Conservation (phyloP, 495 filamentous ascomycete species). For the Friedmanniomyces endolithicus region DNA sequence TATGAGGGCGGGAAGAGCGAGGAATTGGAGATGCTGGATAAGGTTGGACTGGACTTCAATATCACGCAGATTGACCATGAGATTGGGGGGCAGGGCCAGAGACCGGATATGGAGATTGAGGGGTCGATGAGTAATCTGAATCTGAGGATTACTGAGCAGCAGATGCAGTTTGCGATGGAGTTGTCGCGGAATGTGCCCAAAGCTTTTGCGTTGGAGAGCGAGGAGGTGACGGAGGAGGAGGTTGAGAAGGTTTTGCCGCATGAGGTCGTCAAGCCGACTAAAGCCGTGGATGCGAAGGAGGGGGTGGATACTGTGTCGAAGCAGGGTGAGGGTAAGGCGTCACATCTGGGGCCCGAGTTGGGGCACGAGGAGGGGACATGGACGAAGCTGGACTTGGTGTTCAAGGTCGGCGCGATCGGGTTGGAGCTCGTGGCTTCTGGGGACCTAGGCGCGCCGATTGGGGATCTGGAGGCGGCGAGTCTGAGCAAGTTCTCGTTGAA, state of each 20-base stretch:
- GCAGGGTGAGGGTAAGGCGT: constrained; percentile 26
- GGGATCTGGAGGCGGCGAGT: constrained; percentile 65
- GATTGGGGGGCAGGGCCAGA: constrained; percentile 54
- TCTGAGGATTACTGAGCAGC: constrained; percentile 75
- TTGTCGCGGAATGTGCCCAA: constrained; percentile 73
- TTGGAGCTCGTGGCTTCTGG: constrained; percentile 69
- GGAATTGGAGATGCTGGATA: constrained; percentile 89
- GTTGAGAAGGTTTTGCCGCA: constrained; percentile 52
- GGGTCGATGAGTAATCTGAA: constrained; percentile 87
- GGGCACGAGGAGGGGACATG: constrained; percentile 54
- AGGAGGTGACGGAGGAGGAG: constrained; percentile 52
- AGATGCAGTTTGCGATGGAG: constrained; percentile 75
- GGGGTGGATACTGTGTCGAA: constrained; percentile 20
- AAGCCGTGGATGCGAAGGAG: constrained; percentile 21
- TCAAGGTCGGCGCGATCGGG: constrained; percentile 76
- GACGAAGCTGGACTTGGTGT: constrained; percentile 89
- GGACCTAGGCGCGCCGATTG: constrained; percentile 59
- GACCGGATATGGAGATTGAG: constrained; percentile 85
- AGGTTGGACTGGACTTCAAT: constrained; percentile 84
- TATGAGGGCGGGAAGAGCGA: constrained; percentile 60
- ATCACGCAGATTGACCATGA: constrained; percentile 83
- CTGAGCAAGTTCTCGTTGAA: constrained; percentile 89
- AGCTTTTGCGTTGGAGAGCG: constrained; percentile 67
- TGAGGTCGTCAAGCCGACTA: constrained; percentile 41
- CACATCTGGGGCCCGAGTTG: constrained; percentile 51